Conservation (phyloP, 495 filamentous ascomycete species). For the Xylaria acuta region DNA sequence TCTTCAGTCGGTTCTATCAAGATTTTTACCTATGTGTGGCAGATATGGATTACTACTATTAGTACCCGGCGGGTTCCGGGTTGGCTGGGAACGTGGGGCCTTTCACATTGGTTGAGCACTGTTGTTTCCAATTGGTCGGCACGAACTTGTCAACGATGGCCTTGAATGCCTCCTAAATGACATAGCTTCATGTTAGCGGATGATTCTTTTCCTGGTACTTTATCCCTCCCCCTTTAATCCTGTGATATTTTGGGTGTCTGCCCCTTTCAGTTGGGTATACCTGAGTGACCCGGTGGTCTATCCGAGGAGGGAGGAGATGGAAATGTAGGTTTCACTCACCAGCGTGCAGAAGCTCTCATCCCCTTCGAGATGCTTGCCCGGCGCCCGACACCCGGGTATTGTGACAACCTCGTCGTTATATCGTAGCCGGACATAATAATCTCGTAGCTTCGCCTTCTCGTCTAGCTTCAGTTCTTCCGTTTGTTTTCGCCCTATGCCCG, state of each 20-base stretch:
- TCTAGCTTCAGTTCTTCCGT: constrained; percentile 52
- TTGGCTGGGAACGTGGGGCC: constrained; percentile 57
- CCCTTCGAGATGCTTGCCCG: constrained; percentile 84
- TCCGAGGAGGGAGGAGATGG: neutral
- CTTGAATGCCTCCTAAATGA: constrained; percentile 80
- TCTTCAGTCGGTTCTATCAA: neutral
- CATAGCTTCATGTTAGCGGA: constrained; percentile 21
- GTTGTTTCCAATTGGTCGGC: constrained; percentile 76
- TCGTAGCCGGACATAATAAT: constrained; percentile 90
- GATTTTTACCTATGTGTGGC: neutral
- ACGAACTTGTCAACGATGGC: constrained; percentile 88
- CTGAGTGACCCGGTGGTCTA: neutral
- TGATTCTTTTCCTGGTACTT: neutral
- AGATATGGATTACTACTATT: neutral
- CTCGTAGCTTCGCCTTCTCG: constrained; percentile 63
- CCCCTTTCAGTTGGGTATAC: neutral
- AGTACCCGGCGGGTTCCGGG: constrained; percentile 63
- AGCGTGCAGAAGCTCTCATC: constrained; percentile 93
- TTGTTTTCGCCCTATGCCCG: constrained; percentile 59
- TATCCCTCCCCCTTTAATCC: neutral
- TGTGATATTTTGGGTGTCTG: neutral
- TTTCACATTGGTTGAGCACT: constrained; percentile 73
- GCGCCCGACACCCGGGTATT: constrained; percentile 78
- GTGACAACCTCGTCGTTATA: constrained; percentile 86
- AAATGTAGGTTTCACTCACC: constrained; percentile 51